Evolutionary conservation across 495 filamentous ascomycete species (phyloP).

Genomic region (Annulohypoxylon nitens): DNA sequence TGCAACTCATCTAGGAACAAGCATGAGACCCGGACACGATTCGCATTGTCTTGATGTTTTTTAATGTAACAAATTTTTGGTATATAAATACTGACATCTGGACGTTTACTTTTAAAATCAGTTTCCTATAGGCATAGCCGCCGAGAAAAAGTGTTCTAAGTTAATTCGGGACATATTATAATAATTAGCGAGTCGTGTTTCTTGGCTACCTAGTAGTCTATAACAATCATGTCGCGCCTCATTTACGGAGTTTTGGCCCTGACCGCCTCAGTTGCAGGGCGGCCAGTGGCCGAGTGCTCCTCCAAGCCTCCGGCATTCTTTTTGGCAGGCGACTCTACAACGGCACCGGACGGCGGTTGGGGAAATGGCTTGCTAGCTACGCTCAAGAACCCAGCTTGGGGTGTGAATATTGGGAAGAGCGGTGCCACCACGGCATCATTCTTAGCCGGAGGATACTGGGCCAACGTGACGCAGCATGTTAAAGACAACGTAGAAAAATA

Average conservation of each 20-base stretch:
- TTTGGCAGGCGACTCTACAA: constrained; percentile 67
- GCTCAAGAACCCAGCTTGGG: constrained; percentile 56
- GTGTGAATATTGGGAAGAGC: constrained; percentile 63
- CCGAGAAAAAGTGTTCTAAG: neutral
- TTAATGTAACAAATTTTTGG: neutral
- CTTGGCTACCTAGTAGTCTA: neutral
- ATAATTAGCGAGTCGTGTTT: neutral
- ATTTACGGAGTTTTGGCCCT: constrained; percentile 18
- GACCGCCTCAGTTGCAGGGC: constrained; percentile 13
- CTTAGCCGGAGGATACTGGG: constrained; percentile 61
- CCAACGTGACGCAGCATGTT: constrained; percentile 54
- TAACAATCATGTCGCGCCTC: constrained; percentile 18
- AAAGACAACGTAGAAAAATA: constrained; percentile 46
- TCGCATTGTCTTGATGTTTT: neutral
- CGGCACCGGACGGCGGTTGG: constrained; percentile 62
- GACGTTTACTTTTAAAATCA: neutral
- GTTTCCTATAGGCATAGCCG: neutral
- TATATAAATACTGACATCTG: constrained; percentile 4
- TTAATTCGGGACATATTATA: neutral
- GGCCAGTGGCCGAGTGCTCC: constrained; percentile 18
- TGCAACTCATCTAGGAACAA: constrained; percentile 15
- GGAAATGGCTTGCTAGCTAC: constrained; percentile 64
- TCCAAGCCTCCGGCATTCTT: constrained; percentile 58
- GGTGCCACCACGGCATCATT: constrained; percentile 67
- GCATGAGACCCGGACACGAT: constrained; percentile 4